phyloP scores from a whole-genome alignment of 805 yeast genomes.

The Ogataea paraovalis region DNA sequence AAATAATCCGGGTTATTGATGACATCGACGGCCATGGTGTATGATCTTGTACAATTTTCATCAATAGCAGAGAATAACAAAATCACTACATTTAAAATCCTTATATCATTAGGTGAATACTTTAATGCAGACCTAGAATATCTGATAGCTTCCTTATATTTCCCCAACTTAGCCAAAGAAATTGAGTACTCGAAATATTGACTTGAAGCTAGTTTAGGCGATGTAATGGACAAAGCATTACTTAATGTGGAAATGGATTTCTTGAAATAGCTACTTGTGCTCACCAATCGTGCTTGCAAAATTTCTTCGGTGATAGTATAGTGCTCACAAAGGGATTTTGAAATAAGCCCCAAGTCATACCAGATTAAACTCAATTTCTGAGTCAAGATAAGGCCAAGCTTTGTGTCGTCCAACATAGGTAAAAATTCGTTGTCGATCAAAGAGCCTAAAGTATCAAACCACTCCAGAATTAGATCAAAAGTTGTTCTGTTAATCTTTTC shows the following conservation, averaged over 20 bases:
- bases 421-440: constrained; percentile 9
- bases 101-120: constrained; percentile 50
- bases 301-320: constrained; percentile 11
- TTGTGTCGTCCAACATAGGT: constrained; percentile 4
- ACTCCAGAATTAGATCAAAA: constrained; percentile 16
- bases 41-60: constrained; percentile 31
- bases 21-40: constrained; percentile 51
- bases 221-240: background rate
- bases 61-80: constrained; percentile 62
- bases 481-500: constrained; percentile 7
- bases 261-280: constrained; percentile 6
- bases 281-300: constrained; percentile 8
- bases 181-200: constrained; percentile 43
- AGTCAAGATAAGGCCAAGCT: constrained; percentile 7
- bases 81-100: constrained; percentile 64
- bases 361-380: constrained; percentile 21
- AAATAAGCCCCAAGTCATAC: constrained; percentile 23
- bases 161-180: constrained; percentile 40
- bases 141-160: constrained; percentile 40
- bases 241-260: constrained; percentile 6
- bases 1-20: constrained; percentile 36
- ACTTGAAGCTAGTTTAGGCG: background rate
- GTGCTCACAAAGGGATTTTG: constrained; percentile 13
- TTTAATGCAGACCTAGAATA: constrained; percentile 45
- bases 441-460: constrained; percentile 12